A percentile compares a stretch with the other conserved stretches of the same genome.
These are phyloP conservation scores for Porcisia hertigi DNA, from an alignment of 208 protist genomes.

Conservation along the genomic window DNA sequence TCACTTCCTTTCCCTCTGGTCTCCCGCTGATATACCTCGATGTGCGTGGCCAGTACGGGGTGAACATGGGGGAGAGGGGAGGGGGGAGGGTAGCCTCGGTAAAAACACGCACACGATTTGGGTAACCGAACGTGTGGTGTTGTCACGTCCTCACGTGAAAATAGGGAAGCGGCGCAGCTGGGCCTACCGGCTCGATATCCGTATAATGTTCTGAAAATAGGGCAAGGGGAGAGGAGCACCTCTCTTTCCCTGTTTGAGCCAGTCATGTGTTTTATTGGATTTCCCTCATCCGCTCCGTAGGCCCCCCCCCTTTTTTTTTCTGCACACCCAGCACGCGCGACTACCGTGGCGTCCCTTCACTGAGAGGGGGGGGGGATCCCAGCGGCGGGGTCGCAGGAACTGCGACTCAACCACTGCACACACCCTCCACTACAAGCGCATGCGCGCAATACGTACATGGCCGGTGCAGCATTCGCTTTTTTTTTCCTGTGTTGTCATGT, in stretches of 20 bases:
- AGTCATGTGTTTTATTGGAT: too few relatives aligned
- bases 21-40: neutral
- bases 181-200: neutral
- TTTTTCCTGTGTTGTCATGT: too few relatives aligned
- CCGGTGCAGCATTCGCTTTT: too few relatives aligned
- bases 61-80: neutral
- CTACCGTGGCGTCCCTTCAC: too few relatives aligned
- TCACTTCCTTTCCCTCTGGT: neutral
- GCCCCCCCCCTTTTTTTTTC: too few relatives aligned
- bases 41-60: neutral
- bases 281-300: too few relatives aligned
- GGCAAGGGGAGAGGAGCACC: neutral
- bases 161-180: neutral
- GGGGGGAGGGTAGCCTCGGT: neutral
- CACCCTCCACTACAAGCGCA: too few relatives aligned
- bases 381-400: too few relatives aligned
- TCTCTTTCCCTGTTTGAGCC: neutral
- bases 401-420: too few relatives aligned
- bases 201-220: neutral
- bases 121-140: neutral
- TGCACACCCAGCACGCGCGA: too few relatives aligned
- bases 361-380: too few relatives aligned
- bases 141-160: neutral
- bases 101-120: neutral
- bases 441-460: too few relatives aligned